These are phyloP conservation scores for Talaromyces pinophilus DNA, from an alignment of 2,329 filamentous ascomycete species.

Conservation along the genomic window DNA sequence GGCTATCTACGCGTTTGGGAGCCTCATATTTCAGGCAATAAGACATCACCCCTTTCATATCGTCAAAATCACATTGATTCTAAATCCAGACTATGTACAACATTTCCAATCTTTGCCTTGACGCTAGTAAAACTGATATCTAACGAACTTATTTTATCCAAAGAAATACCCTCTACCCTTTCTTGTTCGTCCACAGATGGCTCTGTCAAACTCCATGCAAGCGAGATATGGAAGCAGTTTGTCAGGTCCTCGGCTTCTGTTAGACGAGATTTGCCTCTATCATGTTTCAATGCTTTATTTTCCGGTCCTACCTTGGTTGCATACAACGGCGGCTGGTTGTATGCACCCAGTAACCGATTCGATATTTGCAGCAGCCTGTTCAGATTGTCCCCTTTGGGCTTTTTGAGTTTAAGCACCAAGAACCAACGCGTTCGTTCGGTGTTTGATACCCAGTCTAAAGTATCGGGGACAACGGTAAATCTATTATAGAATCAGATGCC, in stretches of 20 bases:
- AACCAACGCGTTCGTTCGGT: conserved; percentile 74
- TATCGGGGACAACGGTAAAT: conserved; percentile 50
- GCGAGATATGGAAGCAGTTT: conserved; percentile 78
- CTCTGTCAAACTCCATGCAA: conserved; percentile 74
- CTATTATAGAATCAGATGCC: conserved; percentile 37
- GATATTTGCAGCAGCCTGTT: conserved; percentile 64
- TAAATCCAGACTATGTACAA: conserved; percentile 50
- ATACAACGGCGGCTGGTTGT: conserved; percentile 73
- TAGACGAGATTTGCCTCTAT: conserved; percentile 26
- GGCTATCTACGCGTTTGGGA: conserved; percentile 2
- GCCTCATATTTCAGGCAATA: background rate
- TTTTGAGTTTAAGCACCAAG: conserved; percentile 68
- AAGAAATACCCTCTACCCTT: conserved; percentile 30
- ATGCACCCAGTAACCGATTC: conserved; percentile 62
- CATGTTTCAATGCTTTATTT: conserved; percentile 20
- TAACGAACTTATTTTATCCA: conserved; percentile 43
- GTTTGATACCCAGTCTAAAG: conserved; percentile 67
- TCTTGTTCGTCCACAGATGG: conserved; percentile 51
- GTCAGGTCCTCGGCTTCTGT: conserved; percentile 43
- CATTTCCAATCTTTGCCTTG: conserved; percentile 75
- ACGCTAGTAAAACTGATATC: conserved; percentile 60
- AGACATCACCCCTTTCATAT: background rate
- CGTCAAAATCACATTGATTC: background rate
- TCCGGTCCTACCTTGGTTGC: conserved; percentile 27
- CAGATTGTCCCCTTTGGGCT: conserved; percentile 56